A percentile compares a stretch with the other conserved stretches of the same genome.
Evolutionary conservation across 2,329 filamentous ascomycete genomes (phyloP).

Genomic region (Alternaria brassicae): DNA sequence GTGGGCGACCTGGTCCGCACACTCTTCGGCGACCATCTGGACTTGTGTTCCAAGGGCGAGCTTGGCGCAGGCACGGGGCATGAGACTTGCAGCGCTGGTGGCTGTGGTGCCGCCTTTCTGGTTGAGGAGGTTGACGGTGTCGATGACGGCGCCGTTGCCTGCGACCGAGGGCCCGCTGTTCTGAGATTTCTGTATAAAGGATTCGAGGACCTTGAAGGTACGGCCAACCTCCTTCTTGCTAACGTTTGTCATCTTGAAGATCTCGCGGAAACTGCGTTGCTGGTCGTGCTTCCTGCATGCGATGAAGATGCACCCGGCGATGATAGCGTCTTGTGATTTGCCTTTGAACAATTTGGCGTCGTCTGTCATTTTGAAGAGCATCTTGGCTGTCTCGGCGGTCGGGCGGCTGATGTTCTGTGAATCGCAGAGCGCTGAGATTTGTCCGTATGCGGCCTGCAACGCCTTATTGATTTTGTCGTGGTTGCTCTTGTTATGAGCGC

Average conservation of each 20-base stretch:
- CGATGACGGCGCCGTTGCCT: conserved; percentile 53
- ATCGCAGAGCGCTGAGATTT: conserved; percentile 88
- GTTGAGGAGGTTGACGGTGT: conserved; percentile 67
- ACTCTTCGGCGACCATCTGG: conserved; percentile 78
- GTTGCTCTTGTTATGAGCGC: conserved; percentile 81
- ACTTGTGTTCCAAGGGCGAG: conserved; percentile 78
- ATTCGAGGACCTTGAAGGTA: conserved; percentile 91
- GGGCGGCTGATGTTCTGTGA: conserved; percentile 69
- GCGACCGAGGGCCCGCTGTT: conserved; percentile 32
- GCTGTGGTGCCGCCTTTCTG: conserved; percentile 67
- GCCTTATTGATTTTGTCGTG: conserved; percentile 84
- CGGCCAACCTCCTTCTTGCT: conserved; percentile 97
- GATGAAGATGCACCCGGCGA: conserved; percentile 97
- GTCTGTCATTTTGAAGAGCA: conserved; percentile 93
- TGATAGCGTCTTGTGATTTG: conserved; percentile 91
- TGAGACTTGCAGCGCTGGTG: conserved; percentile 83
- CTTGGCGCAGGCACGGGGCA: conserved; percentile 86
- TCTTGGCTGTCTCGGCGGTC: conserved; percentile 88
- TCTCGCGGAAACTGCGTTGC: conserved; percentile 90
- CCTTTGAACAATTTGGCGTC: conserved; percentile 94
- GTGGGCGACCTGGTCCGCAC: conserved; percentile 78
- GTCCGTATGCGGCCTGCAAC: conserved; percentile 81
- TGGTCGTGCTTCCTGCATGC: conserved; percentile 89
- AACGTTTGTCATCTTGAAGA: conserved; percentile 90
- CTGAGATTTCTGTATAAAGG: conserved; percentile 76